Percentiles rank a stretch among this genome's conserved stretches.
These are phyloP conservation scores for Toxoplasma gondii DNA, from an alignment of 169 alveolate species.

Conservation along the genomic window DNA sequence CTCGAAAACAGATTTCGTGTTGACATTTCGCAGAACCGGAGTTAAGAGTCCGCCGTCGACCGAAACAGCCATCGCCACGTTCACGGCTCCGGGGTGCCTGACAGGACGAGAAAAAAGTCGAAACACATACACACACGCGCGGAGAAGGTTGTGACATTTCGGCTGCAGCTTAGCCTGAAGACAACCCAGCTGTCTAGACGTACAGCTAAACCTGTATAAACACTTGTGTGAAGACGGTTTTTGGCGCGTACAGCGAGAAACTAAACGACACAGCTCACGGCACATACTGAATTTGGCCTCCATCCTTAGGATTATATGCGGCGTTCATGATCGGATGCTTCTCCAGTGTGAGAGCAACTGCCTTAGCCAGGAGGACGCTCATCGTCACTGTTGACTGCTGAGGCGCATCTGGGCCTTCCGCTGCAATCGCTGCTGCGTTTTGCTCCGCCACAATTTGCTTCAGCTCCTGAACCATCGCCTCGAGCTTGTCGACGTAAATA, in stretches of 20 bases:
- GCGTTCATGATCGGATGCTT: slow-evolving; percentile 76
- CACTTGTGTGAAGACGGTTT: background rate
- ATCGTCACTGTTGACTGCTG: background rate
- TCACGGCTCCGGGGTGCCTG: slow-evolving; percentile 63
- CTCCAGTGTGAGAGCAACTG: slow-evolving; percentile 71
- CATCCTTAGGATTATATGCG: slow-evolving; percentile 60
- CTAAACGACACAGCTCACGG: background rate
- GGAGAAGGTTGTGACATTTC: too few relatives aligned
- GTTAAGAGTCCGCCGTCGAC: slow-evolving; percentile 71
- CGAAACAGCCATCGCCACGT: slow-evolving; percentile 77
- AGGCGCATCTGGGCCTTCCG: background rate
- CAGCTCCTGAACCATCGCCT: slow-evolving; percentile 7
- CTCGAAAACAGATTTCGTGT: slow-evolving; percentile 64
- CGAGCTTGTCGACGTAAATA: slow-evolving; percentile 30
- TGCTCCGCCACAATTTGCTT: slow-evolving; percentile 14
- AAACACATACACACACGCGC: background rate
- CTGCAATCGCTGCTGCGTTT: background rate
- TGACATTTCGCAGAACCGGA: slow-evolving; percentile 72
- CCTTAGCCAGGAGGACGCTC: slow-evolving; percentile 71
- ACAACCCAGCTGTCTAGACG: background rate
- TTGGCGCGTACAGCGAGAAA: background rate
- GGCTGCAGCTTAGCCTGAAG: too few relatives aligned
- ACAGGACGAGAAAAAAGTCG: background rate
- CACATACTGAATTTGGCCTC: background rate
- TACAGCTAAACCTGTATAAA: background rate